Conservation (phyloP, 2,329 filamentous ascomycete species). For the Lachnellula arida region DNA sequence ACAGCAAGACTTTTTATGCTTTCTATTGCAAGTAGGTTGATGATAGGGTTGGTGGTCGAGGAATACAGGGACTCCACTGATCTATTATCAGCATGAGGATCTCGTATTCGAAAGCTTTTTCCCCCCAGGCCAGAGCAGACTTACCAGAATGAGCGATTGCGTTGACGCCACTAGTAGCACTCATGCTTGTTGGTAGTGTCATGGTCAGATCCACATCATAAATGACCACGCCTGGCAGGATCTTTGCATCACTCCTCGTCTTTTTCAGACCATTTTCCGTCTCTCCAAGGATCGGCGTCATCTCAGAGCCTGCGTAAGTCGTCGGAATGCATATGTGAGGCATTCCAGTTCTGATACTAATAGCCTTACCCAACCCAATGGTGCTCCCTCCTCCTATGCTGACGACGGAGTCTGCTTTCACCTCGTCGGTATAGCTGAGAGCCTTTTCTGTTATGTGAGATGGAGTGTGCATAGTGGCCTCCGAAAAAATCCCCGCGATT, state of each 20-base stretch:
- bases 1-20: slow-evolving; percentile 49
- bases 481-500: slow-evolving; percentile 47
- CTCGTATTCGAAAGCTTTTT: neutral
- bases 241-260: slow-evolving; percentile 52
- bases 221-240: slow-evolving; percentile 56
- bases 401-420: slow-evolving; percentile 49
- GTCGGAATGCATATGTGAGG: slow-evolving; percentile 58
- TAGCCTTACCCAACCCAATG: slow-evolving; percentile 57
- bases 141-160: slow-evolving; percentile 58
- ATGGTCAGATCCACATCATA: slow-evolving; percentile 62
- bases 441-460: slow-evolving; percentile 52
- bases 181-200: slow-evolving; percentile 49
- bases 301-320: slow-evolving; percentile 58
- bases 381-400: slow-evolving; percentile 61
- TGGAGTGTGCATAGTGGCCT: slow-evolving; percentile 61
- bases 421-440: slow-evolving; percentile 40
- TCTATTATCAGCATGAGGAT: neutral
- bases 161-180: slow-evolving; percentile 57
- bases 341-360: slow-evolving; percentile 46
- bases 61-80: slow-evolving; percentile 59
- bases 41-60: slow-evolving; percentile 56
- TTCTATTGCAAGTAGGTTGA: slow-evolving; percentile 52
- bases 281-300: slow-evolving; percentile 62
- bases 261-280: slow-evolving; percentile 54
- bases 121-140: neutral